Percentiles rank a stretch among this genome's conserved stretches.
Evolutionary conservation across 176 grass and related monocot genomes (phyloP).

Genomic region (Hyparrhenia diplandra): DNA sequence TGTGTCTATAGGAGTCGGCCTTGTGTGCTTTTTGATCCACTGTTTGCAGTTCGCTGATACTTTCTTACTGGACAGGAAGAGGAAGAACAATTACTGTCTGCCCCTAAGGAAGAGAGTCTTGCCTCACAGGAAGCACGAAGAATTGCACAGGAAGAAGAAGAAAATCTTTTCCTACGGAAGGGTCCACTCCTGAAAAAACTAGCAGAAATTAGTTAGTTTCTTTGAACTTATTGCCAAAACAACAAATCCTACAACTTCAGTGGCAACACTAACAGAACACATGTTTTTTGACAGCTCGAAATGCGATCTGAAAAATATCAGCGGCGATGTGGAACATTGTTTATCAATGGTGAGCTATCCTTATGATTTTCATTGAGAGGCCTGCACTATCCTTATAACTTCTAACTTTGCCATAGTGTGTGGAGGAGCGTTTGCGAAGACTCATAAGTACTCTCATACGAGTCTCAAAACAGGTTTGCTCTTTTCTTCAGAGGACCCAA

Average conservation of each 20-base stretch:
- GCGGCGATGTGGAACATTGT: slow-evolving; percentile 73
- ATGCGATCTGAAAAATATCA: slow-evolving; percentile 59
- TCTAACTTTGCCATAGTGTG: slow-evolving; percentile 50
- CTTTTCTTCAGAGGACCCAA: background rate
- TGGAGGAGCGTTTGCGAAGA: slow-evolving; percentile 78
- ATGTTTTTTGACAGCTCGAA: slow-evolving; percentile 64
- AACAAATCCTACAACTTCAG: slow-evolving; percentile 8
- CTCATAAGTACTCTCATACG: slow-evolving; percentile 88
- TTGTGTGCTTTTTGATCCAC: background rate
- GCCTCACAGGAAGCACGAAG: slow-evolving; percentile 74
- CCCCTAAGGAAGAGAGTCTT: slow-evolving; percentile 72
- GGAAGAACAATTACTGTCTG: slow-evolving; percentile 86
- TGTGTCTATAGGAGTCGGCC: background rate
- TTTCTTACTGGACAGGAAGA: slow-evolving; percentile 61
- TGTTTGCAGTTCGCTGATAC: slow-evolving; percentile 1
- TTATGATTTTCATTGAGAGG: slow-evolving; percentile 17
- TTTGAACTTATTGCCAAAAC: slow-evolving; percentile 25
- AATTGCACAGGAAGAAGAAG: slow-evolving; percentile 93
- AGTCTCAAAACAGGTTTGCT: slow-evolving; percentile 83
- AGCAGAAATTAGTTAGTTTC: slow-evolving; percentile 62
- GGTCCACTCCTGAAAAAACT: slow-evolving; percentile 80
- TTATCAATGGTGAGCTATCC: slow-evolving; percentile 77
- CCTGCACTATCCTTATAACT: slow-evolving; percentile 4
- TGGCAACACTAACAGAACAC: background rate
- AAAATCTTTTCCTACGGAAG: slow-evolving; percentile 73